Percentiles rank a stretch among this genome's conserved stretches.
These are phyloP conservation scores for Nepenthes mirabilis DNA, from an alignment of 148 eudicot genomes.

Conservation along the genomic window DNA sequence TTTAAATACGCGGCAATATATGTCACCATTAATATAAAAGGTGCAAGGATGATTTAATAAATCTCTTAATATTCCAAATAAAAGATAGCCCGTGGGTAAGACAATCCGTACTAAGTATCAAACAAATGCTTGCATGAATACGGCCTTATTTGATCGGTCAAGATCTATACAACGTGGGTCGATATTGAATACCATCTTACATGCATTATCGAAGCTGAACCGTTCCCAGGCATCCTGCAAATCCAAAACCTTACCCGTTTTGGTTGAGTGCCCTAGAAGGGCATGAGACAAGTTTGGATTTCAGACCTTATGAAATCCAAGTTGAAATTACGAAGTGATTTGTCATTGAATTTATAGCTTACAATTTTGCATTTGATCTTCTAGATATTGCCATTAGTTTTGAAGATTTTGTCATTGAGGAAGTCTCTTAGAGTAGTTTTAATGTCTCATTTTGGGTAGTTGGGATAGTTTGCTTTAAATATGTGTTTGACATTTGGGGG, in stretches of 20 bases:
- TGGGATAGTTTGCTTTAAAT: conserved; percentile 20
- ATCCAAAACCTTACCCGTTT: conserved; percentile 2
- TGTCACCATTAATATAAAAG: too few species aligned
- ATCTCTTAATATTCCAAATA: too few species aligned
- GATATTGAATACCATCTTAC: not conserved
- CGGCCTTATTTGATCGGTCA: not conserved
- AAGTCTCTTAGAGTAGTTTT: conserved; percentile 10
- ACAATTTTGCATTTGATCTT: conserved; percentile 18
- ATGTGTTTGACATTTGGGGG: conserved; percentile 21
- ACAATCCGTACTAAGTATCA: too few species aligned
- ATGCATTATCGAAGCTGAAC: conserved; percentile 14
- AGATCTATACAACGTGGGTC: not conserved
- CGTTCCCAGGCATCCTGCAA: conserved; percentile 11
- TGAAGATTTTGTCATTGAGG: conserved; percentile 24
- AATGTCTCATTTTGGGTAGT: conserved; percentile 22
- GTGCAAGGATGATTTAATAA: too few species aligned
- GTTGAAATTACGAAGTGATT: conserved; percentile 10
- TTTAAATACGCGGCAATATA: too few species aligned
- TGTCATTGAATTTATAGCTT: conserved; percentile 23
- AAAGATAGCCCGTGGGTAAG: too few species aligned
- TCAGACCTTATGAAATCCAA: conserved; percentile 12
- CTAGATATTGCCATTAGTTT: conserved; percentile 21
- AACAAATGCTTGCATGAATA: not conserved
- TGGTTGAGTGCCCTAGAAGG: conserved; percentile 4
- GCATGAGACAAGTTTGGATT: conserved; percentile 7